These are phyloP conservation scores for Canariomyces notabilis DNA, from an alignment of 2,329 filamentous ascomycete species.

Conservation along the genomic window DNA sequence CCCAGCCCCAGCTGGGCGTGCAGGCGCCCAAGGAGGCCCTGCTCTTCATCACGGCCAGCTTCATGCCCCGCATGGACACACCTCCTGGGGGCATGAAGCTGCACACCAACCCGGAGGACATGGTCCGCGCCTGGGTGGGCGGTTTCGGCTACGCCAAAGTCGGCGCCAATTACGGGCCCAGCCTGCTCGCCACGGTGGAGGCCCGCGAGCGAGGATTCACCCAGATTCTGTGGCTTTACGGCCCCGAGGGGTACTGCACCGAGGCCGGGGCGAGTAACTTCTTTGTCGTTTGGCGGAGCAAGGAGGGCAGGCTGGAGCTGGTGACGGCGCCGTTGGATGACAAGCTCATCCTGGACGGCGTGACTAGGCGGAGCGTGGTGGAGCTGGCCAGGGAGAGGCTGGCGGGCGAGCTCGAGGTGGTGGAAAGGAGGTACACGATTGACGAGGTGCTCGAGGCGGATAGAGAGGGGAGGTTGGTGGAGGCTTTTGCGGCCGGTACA, in stretches of 20 bases:
- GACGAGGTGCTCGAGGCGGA: slow-evolving; percentile 67
- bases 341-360: slow-evolving; percentile 78
- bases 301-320: slow-evolving; percentile 61
- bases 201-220: slow-evolving; percentile 70
- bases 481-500: slow-evolving; percentile 83
- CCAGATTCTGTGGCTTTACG: slow-evolving; percentile 93
- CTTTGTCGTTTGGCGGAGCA: slow-evolving; percentile 73
- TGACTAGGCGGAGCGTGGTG: slow-evolving; percentile 77
- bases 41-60: slow-evolving; percentile 73
- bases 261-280: slow-evolving; percentile 93
- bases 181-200: slow-evolving; percentile 70
- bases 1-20: slow-evolving; percentile 74
- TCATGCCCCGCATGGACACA: slow-evolving; percentile 53
- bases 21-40: slow-evolving; percentile 76
- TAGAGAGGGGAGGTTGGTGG: slow-evolving; percentile 70
- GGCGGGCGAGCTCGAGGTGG: slow-evolving; percentile 57
- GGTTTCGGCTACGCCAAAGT: slow-evolving; percentile 91
- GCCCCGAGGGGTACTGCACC: slow-evolving; percentile 69
- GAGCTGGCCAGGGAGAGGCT: slow-evolving; percentile 65
- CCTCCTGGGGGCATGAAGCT: slow-evolving; percentile 61
- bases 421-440: slow-evolving; percentile 81
- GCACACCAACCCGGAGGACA: slow-evolving; percentile 73
- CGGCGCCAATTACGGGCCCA: slow-evolving; percentile 89
- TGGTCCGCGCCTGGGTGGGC: slow-evolving; percentile 86
- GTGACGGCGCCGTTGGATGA: slow-evolving; percentile 80